Evolutionary conservation across 257 asterid species (phyloP).

Genomic region (Ligustrum vulgare): DNA sequence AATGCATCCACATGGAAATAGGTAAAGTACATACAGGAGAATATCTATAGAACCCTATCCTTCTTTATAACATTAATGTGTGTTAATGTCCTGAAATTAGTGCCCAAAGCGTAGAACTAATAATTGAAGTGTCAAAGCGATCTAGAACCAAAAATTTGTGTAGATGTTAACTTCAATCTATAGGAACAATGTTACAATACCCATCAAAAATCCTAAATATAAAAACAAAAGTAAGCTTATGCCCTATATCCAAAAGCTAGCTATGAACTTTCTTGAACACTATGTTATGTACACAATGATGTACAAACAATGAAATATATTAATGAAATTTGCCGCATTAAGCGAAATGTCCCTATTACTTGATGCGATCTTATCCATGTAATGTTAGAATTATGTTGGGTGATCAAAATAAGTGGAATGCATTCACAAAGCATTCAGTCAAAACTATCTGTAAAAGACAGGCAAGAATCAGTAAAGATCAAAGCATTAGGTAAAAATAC

Average conservation of each 20-base stretch:
- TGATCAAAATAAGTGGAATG: not conserved
- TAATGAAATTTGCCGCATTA: not conserved
- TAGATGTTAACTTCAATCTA: not conserved
- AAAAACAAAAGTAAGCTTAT: not conserved
- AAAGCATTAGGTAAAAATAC: not conserved
- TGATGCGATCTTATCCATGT: not conserved
- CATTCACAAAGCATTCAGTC: not conserved
- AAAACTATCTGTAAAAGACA: not conserved
- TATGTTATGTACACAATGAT: not conserved
- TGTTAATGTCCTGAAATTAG: not conserved
- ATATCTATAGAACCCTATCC: not conserved
- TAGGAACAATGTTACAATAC: not conserved
- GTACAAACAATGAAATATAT: not conserved
- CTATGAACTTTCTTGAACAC: not conserved
- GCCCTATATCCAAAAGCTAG: not conserved
- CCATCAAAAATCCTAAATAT: not conserved
- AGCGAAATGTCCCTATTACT: not conserved
- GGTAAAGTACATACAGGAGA: not conserved
- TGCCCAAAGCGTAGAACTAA: not conserved
- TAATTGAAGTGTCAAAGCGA: not conserved
- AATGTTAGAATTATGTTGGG: not conserved
- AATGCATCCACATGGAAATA: not conserved
- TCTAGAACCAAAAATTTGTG: not conserved
- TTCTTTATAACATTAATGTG: not conserved
- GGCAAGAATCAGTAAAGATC: not conserved